phyloP scores from a whole-genome alignment of 106 monocot species.

The Cymbidium sinense region DNA sequence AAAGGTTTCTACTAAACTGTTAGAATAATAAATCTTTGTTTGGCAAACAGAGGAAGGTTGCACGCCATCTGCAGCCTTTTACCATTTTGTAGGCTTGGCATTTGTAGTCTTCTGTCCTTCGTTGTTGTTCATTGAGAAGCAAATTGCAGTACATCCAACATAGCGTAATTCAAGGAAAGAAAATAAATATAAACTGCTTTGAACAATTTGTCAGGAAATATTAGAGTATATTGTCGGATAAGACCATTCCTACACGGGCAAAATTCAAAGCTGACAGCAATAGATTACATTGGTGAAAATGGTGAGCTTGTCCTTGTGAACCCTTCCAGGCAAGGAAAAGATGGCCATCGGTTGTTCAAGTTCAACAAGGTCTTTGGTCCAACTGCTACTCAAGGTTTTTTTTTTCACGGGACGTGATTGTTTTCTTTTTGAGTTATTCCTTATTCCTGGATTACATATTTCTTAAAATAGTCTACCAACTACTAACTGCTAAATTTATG shows the following conservation, averaged over 20 bases:
- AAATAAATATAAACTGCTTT: background rate
- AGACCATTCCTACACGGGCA: constrained; percentile 91
- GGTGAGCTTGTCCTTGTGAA: constrained; percentile 83
- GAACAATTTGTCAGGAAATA: constrained; percentile 59
- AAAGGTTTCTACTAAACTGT: constrained; percentile 54
- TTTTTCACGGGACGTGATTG: background rate
- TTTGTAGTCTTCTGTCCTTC: background rate
- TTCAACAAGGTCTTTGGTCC: constrained; percentile 84
- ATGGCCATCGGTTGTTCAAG: constrained; percentile 86
- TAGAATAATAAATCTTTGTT: background rate
- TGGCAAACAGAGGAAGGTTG: background rate
- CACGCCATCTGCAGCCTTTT: background rate
- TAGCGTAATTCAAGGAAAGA: background rate
- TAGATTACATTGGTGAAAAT: constrained; percentile 86
- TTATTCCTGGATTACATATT: background rate
- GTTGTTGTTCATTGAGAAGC: background rate
- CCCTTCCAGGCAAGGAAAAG: constrained; percentile 86
- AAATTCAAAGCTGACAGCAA: constrained; percentile 45
- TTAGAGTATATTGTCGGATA: constrained; percentile 91
- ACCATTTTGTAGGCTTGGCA: background rate
- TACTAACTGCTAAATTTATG: background rate
- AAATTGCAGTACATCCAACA: background rate
- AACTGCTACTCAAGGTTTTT: constrained; percentile 76
- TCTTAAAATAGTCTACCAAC: background rate
- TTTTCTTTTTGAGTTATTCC: background rate